phyloP scores from a whole-genome alignment of 164 flowering plant species.

The Magnolia kwangsiensis region DNA sequence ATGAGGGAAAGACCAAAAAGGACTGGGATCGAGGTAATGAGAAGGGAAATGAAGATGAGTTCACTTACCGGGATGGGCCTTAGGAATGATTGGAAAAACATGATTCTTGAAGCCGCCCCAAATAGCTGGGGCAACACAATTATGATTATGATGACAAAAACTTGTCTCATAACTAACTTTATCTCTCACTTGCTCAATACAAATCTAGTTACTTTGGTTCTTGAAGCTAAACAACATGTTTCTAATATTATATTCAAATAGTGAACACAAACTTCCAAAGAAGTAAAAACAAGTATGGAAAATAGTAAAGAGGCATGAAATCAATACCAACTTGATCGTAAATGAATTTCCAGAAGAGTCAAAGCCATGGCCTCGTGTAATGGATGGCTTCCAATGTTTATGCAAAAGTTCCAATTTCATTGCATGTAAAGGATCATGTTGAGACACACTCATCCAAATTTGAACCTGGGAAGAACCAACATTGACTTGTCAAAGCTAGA shows the following conservation, averaged over 20 bases:
- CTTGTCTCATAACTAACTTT: not conserved
- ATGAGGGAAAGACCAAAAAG: too few relatives aligned
- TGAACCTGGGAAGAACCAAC: constrained; percentile 41
- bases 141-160: not conserved
- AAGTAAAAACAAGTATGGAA: not conserved
- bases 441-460: constrained; percentile 42
- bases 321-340: constrained; percentile 60
- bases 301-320: not conserved
- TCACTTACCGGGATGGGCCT: not conserved
- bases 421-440: constrained; percentile 41
- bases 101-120: not conserved
- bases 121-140: not conserved
- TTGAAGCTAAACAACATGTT: not conserved
- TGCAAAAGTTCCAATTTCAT: constrained; percentile 58
- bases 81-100: not conserved
- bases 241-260: not conserved
- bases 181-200: too few relatives aligned
- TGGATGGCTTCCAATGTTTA: constrained; percentile 32
- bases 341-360: constrained; percentile 38
- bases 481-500: constrained; percentile 3
- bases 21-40: too few relatives aligned
- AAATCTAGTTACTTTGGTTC: not conserved
- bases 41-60: not conserved
- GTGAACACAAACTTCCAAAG: not conserved
- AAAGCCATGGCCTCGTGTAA: constrained; percentile 25